These are phyloP conservation scores for Globisporangium heterothallicum DNA, from an alignment of 352 stramenopile genomes.

Conservation along the genomic window DNA sequence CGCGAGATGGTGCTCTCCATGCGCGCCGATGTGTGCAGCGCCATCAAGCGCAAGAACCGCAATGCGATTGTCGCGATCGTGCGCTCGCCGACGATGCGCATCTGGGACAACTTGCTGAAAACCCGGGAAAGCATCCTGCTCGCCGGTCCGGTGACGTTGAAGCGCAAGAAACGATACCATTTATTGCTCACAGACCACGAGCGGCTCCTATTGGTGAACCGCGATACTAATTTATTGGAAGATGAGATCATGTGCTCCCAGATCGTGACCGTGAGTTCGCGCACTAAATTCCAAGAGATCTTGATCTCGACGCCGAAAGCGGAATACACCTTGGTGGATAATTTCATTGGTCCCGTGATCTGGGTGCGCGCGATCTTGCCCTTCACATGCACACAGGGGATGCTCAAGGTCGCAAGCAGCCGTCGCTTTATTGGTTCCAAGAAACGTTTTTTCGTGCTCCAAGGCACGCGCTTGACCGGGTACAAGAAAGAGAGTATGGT, in stretches of 20 bases:
- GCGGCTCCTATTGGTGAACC: slow-evolving; percentile 83
- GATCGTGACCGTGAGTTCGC: slow-evolving; percentile 83
- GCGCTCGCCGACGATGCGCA: slow-evolving; percentile 74
- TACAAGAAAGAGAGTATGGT: slow-evolving; percentile 79
- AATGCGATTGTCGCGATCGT: slow-evolving; percentile 81
- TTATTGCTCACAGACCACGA: slow-evolving; percentile 81
- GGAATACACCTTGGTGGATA: slow-evolving; percentile 81
- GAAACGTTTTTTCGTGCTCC: slow-evolving; percentile 81
- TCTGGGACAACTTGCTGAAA: slow-evolving; percentile 82
- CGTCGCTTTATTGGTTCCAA: slow-evolving; percentile 78
- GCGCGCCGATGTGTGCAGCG: slow-evolving; percentile 65
- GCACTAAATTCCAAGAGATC: slow-evolving; percentile 72
- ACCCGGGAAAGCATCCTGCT: slow-evolving; percentile 78
- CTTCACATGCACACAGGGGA: slow-evolving; percentile 80
- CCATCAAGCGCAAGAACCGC: slow-evolving; percentile 75
- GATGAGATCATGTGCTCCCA: slow-evolving; percentile 86
- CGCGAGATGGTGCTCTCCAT: slow-evolving; percentile 77
- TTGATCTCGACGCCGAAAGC: slow-evolving; percentile 63
- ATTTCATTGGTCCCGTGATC: slow-evolving; percentile 79
- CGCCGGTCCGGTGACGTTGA: slow-evolving; percentile 69
- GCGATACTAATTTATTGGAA: slow-evolving; percentile 85
- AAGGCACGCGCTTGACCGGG: slow-evolving; percentile 48
- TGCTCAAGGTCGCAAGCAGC: slow-evolving; percentile 76
- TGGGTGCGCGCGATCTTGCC: slow-evolving; percentile 83
- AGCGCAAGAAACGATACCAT: slow-evolving; percentile 84